Base-by-base conservation (phyloP, 805 yeast species). In the Naumovozyma castellii region DNA sequence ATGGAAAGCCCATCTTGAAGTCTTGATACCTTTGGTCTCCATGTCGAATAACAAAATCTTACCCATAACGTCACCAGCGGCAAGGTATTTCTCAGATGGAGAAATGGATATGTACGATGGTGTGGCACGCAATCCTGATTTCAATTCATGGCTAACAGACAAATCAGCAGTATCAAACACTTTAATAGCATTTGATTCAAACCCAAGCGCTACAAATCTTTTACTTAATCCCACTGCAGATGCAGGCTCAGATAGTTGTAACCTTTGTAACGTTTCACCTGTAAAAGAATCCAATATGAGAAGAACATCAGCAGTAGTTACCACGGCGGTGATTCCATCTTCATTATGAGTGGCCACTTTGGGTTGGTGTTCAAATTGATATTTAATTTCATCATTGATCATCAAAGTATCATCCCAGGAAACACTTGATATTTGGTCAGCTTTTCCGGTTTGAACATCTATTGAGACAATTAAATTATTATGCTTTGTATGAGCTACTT, bases 1-100 rank as follows among this genome's bases (percentile, higher is more conserved):
- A 59, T 92, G 97, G 77, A 85, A 90, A 0, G 94, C 80, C 99
- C 99, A 92, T 57, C 97, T 75, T 0, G 94, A 76, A 2, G 97
- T 86, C 29, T 78, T 71, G 5, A 84, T 64, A 2, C 71, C 49
- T 37, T 67, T 73, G 31, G 76, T 78, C 2, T 57, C 59, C 5
- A 77, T 57, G 46, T 76, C 71, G 61, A 76, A 86, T 29, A 88
- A 68, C n/a, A 80, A 63, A 47, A 87, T 85, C 59, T 90, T 92
- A 27, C 98, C 98, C 39, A 81, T 69, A 4, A 71, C 69, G 53
- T 88, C 97, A 38, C 96, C 97, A 18, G 81, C 83, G 1, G 97
- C 97, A 14, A 82, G 68, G 44, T 65, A 73, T 41, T 68, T 59
- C 5, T 76, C 83, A 49, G 79, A 69, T 3, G 86, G 90, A 1